These are phyloP conservation scores for Zygosaccharomyces pseudobailii DNA, from an alignment of 1,139 yeast genomes.

Conservation along the genomic window DNA sequence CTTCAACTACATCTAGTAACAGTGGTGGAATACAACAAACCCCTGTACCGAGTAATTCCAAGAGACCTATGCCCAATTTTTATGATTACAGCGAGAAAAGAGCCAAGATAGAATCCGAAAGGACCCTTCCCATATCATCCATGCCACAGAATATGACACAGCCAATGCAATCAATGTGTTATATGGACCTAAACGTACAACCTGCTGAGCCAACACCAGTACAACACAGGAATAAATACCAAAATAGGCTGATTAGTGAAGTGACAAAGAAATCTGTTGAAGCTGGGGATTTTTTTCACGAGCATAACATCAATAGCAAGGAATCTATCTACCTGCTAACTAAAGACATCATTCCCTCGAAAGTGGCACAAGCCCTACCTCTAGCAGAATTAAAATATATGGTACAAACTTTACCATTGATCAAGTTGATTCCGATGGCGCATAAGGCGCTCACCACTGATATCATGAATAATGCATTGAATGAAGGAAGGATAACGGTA, in stretches of 20 bases:
- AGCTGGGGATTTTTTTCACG: constrained; percentile 17
- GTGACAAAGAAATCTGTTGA: constrained; percentile 7
- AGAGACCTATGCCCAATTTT: constrained; percentile 4
- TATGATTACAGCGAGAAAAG: constrained; percentile 3
- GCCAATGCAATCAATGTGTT: constrained; percentile 4
- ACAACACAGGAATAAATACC: constrained; percentile 4
- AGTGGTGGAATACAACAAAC: not conserved
- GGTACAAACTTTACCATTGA: constrained; percentile 81
- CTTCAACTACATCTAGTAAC: not conserved
- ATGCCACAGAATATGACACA: constrained; percentile 2
- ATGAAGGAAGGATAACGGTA: constrained; percentile 95
- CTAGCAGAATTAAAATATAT: constrained; percentile 81
- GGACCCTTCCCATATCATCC: constrained; percentile 1
- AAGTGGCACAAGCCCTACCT: constrained; percentile 54
- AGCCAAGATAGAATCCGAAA: constrained; percentile 4
- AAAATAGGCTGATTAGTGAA: constrained; percentile 7
- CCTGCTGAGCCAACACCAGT: constrained; percentile 16
- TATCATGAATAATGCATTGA: constrained; percentile 73
- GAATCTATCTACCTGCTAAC: constrained; percentile 41
- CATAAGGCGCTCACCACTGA: constrained; percentile 84
- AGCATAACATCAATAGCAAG: constrained; percentile 30
- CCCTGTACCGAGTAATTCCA: not conserved
- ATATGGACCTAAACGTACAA: constrained; percentile 8
- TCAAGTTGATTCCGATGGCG: constrained; percentile 74
- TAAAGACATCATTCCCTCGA: constrained; percentile 46